Conservation (phyloP, 352 stramenopile species). For the Chrysophaeum taylorii region DNA sequence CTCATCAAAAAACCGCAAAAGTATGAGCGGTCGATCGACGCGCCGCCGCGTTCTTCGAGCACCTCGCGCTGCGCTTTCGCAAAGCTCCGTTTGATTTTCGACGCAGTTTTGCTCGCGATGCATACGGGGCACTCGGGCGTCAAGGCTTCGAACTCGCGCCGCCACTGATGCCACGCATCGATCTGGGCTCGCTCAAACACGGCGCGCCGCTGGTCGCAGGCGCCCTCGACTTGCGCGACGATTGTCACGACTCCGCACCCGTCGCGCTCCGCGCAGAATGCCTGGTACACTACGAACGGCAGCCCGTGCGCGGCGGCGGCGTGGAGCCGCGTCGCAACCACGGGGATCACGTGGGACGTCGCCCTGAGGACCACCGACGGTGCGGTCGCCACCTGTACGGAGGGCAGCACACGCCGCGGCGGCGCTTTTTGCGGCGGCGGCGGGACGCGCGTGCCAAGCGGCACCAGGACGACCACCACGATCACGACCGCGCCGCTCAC, state of each 20-base stretch:
- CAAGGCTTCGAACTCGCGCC: not conserved
- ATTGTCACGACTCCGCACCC: not conserved
- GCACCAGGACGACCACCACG: too few species aligned
- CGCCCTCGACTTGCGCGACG: slow-evolving; percentile 8
- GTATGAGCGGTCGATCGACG: too few species aligned
- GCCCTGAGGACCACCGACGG: too few species aligned
- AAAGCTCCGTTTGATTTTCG: too few species aligned
- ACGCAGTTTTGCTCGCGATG: not conserved
- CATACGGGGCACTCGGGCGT: not conserved
- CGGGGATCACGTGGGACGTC: too few species aligned
- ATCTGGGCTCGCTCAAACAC: not conserved
- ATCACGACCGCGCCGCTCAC: too few species aligned
- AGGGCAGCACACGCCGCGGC: too few species aligned
- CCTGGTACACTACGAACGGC: not conserved
- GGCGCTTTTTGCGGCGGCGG: too few species aligned
- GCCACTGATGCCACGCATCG: not conserved
- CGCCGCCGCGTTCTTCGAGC: not conserved
- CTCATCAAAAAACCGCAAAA: not conserved
- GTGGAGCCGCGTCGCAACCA: too few species aligned
- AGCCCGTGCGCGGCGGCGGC: not conserved
- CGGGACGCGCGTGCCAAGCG: too few species aligned
- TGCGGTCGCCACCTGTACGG: too few species aligned
- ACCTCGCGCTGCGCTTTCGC: not conserved
- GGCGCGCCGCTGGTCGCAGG: not conserved
- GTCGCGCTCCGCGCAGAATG: not conserved